Evolutionary conservation across 257 asterid species (phyloP), one percentile per base, ranked within the genome.

Genomic region (Osmanthus fragrans): DNA sequence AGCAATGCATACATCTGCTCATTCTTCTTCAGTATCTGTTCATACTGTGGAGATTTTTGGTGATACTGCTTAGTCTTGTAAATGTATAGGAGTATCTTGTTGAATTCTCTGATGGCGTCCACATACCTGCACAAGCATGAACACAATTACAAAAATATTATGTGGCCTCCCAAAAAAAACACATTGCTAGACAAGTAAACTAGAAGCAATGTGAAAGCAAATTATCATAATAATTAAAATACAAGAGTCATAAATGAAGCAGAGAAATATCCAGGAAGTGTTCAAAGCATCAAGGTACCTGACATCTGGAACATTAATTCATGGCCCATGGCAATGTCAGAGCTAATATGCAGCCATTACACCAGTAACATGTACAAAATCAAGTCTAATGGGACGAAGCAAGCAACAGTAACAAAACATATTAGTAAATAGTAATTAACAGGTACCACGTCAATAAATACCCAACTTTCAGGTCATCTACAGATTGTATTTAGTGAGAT

Each of bases 1-100:
- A 95, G 90, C 80, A 95, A 79, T 18, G 98, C 99, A 86, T 95
- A 93, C 99, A 93, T 93, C 90, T 95, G 99, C 89, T 93, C 97
- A n/a, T 93, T 95, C 89, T 95, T 95, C 91, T 94, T 92, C 85
- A 95, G 82, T 80, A 95, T 91, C 85, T 95, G 99, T 84, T 95
- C 99, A 75, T 91, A 95, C 70, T 95, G 98, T 40, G 98, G 89
- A 64, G 99, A 95, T 82, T 92, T 94, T 81, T 95, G 98, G 87
- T 95, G 98, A 82, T 82, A 90, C 78, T 95, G 99, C 87, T 95
- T 95, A 66, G 90, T 91, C 91, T 92, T 95, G 87, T 84, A 88
- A 63, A 95, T 92, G 84, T 95, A 95, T 13, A 95, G 78, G 27
- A 95, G 95, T 79, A 95, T 95, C 74, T 95, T 92, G 72, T 91